Evolutionary conservation across 768 basidiomycete species (phyloP).

Genomic region (Scleroderma citrinum): DNA sequence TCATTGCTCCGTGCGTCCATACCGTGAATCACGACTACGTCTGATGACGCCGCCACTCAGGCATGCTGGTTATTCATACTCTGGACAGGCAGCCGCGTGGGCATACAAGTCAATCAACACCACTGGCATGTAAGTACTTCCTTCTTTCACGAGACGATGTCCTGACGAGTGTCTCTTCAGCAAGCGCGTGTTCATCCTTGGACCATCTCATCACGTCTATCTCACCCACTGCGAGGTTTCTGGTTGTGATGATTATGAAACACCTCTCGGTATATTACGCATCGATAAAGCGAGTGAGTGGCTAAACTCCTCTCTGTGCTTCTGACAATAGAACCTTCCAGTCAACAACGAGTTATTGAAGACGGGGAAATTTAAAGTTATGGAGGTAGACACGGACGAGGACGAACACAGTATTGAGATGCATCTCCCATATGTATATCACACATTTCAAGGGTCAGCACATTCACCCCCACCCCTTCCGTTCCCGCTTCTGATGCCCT

Average conservation of each 20-base stretch:
- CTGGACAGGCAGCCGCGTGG: constrained; percentile 92
- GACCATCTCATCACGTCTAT: constrained; percentile 92
- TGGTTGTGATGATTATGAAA: constrained; percentile 68
- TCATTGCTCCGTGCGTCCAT: constrained; percentile 87
- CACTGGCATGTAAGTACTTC: constrained; percentile 60
- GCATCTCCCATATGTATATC: constrained; percentile 90
- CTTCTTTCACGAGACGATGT: neutral
- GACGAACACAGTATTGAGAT: constrained; percentile 98
- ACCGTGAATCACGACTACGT: neutral
- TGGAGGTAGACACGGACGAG: constrained; percentile 70
- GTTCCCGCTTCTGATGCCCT: constrained; percentile 4
- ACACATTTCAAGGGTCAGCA: constrained; percentile 72
- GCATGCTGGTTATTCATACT: constrained; percentile 95
- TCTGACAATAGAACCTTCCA: constrained; percentile 24
- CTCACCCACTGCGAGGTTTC: constrained; percentile 85
- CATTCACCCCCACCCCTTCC: neutral
- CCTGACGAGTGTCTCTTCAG: constrained; percentile 36
- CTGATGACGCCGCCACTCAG: constrained; percentile 35
- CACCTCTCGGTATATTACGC: constrained; percentile 78
- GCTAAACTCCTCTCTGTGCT: neutral
- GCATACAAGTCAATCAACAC: constrained; percentile 89
- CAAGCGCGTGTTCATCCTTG: constrained; percentile 89
- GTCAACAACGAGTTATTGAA: constrained; percentile 60
- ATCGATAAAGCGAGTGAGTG: constrained; percentile 74
- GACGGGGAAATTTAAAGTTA: constrained; percentile 64